These are phyloP conservation scores for Zostera marina DNA, from an alignment of 116 monocot species.

Conservation along the genomic window DNA sequence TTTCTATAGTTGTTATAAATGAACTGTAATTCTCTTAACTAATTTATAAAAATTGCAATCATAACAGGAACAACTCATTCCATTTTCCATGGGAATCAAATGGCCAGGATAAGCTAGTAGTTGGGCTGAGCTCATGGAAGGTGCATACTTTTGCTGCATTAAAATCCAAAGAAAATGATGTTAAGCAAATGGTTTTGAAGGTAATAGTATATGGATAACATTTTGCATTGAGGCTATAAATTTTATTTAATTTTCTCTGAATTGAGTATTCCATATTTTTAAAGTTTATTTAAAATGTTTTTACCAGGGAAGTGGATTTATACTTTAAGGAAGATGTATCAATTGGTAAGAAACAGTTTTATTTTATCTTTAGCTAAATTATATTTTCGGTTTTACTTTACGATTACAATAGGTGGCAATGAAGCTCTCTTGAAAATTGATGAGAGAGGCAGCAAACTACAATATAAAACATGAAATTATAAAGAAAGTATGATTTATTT, in stretches of 20 bases:
- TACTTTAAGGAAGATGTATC: conserved; percentile 48
- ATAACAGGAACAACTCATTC: conserved; percentile 1
- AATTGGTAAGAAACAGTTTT: conserved; percentile 28
- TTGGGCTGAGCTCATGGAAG: conserved; percentile 74
- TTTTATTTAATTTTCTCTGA: background rate
- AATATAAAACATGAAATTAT: too few species aligned
- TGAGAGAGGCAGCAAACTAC: too few species aligned
- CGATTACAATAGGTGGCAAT: too few species aligned
- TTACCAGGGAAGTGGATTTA: conserved; percentile 65
- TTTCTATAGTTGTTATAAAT: too few species aligned
- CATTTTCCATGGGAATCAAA: conserved; percentile 8
- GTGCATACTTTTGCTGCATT: conserved; percentile 38
- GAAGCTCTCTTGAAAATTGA: too few species aligned
- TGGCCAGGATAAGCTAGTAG: conserved; percentile 32
- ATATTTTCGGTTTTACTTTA: background rate
- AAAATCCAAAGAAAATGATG: conserved; percentile 53
- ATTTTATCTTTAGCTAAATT: background rate
- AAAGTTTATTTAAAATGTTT: conserved; percentile 3
- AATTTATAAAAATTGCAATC: background rate
- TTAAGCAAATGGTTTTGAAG: conserved; percentile 59
- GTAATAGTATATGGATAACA: conserved; percentile 13
- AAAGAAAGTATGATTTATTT: too few species aligned
- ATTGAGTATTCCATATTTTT: conserved; percentile 1
- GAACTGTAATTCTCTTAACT: too few species aligned
- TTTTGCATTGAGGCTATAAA: background rate